Evolutionary conservation across 495 filamentous ascomycete species (phyloP).

Genomic region (Penicillium pancosmium): DNA sequence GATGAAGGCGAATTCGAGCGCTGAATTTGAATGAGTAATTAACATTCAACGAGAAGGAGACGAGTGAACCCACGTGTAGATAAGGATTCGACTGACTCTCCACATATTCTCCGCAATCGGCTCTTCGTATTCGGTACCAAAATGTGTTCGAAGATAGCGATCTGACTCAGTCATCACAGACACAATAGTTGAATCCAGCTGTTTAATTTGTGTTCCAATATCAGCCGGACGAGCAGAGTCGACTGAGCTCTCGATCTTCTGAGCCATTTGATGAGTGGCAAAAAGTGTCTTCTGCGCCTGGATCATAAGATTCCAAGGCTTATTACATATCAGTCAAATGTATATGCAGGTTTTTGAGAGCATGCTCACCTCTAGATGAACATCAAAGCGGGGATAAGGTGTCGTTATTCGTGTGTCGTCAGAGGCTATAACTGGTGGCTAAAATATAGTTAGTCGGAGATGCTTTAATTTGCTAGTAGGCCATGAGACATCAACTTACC

Average conservation of each 20-base stretch:
- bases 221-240: conserved; percentile 7
- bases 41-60: neutral
- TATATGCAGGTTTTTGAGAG: conserved; percentile 3
- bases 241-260: conserved; percentile 18
- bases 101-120: conserved; percentile 24
- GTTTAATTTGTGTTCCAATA: conserved; percentile 17
- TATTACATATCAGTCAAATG: conserved; percentile 3
- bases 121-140: conserved; percentile 14
- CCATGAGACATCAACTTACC: conserved; percentile 17
- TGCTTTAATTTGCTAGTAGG: neutral
- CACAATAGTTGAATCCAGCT: conserved; percentile 13
- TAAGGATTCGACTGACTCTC: conserved; percentile 23
- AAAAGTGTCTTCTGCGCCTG: conserved; percentile 50
- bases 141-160: conserved; percentile 15
- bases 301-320: conserved; percentile 50
- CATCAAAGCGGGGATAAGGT: conserved; percentile 43
- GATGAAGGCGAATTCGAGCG: conserved; percentile 52
- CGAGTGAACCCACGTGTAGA: conserved; percentile 19
- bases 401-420: conserved; percentile 51
- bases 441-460: conserved; percentile 1
- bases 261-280: conserved; percentile 37
- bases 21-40: conserved; percentile 21
- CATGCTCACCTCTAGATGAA: conserved; percentile 43
- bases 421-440: conserved; percentile 48
- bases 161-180: conserved; percentile 20